Base-by-base conservation (phyloP, 164 flowering plant genomes). In the Tetrastigma voinierianum region DNA sequence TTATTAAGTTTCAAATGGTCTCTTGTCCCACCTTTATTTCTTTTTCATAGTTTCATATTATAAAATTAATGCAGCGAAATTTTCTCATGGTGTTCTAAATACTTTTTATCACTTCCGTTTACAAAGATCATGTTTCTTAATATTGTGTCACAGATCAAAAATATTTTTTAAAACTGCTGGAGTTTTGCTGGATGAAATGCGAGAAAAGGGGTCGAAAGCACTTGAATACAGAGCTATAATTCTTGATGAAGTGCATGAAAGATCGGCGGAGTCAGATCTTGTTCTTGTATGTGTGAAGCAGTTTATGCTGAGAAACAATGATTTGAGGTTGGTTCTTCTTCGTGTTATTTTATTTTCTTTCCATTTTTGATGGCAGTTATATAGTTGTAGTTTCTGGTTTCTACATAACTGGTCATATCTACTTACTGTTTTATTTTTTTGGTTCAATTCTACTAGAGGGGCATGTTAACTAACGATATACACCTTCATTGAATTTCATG, bases 231-330 rank as follows among this genome's bases (percentile, higher is more conserved):
- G 90, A 78, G 98, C 80, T 72, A 81, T 96, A 49, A 85, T 96
- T 74, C 92, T 96, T 63, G 99, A 96, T 80, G 99, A 96, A 85
- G 98, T 93, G 72, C 99, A 96, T 77, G 99, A 93, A 82, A 87
- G 97, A 90, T 96, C 99, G 56, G 96, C 89, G 52, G 98, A 96
- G 76, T 96, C 97, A 48, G 99, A 96, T 82, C 97, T 93, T 70
- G 91, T 90, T 80, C 98, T 96, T 80, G 87, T 92, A 59, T 96
- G 95, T 65, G 79, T 93, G 66, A 96, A 96, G 85, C 98, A 96
- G 76, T 88, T 87, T 76, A 67, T 96, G 74, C 67, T 86, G 71
- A 90, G 76, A 79, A 83, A 84, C 61, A 79, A 81, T 2, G 83
- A 84, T 77, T 72, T 93, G 69, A 89, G 99, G 99, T 95, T 65